Conservation (phyloP, 1,284 basidiomycete species). For the Marasmius oreades region DNA sequence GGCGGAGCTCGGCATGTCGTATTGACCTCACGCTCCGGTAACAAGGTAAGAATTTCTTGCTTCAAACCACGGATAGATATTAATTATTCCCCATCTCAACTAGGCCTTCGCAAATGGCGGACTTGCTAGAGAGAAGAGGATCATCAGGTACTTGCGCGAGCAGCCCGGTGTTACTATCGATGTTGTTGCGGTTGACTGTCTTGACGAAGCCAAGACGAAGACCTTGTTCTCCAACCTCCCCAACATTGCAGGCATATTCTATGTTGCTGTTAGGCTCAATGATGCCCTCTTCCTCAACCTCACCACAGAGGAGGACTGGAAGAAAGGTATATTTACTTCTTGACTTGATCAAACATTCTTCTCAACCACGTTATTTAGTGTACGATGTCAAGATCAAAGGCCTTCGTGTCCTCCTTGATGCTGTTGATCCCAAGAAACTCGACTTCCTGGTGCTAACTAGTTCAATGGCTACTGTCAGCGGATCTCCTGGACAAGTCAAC, state of each 20-base stretch:
- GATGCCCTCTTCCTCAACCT: slow-evolving; percentile 16
- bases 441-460: slow-evolving; percentile 3
- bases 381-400: slow-evolving; percentile 1
- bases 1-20: slow-evolving; percentile 1
- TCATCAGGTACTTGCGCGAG: neutral
- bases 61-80: neutral
- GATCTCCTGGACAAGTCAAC: slow-evolving; percentile 1
- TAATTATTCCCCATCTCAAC: neutral
- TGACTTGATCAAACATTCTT: no score
- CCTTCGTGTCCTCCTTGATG: neutral
- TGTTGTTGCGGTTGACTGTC: slow-evolving; percentile 1
- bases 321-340: slow-evolving; percentile 9
- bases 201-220: slow-evolving; percentile 1
- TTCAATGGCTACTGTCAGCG: slow-evolving; percentile 1
- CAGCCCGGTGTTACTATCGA: neutral
- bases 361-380: neutral
- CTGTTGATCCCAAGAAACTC: slow-evolving; percentile 2
- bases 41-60: neutral
- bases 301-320: slow-evolving; percentile 14
- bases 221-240: neutral
- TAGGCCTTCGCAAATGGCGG: slow-evolving; percentile 1
- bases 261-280: slow-evolving; percentile 16
- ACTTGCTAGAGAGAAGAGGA: neutral
- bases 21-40: slow-evolving; percentile 2
- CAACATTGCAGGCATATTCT: slow-evolving; percentile 15